These are phyloP conservation scores for Phialemonium atrogriseum DNA, from an alignment of 2,329 filamentous ascomycete species.

Conservation along the genomic window DNA sequence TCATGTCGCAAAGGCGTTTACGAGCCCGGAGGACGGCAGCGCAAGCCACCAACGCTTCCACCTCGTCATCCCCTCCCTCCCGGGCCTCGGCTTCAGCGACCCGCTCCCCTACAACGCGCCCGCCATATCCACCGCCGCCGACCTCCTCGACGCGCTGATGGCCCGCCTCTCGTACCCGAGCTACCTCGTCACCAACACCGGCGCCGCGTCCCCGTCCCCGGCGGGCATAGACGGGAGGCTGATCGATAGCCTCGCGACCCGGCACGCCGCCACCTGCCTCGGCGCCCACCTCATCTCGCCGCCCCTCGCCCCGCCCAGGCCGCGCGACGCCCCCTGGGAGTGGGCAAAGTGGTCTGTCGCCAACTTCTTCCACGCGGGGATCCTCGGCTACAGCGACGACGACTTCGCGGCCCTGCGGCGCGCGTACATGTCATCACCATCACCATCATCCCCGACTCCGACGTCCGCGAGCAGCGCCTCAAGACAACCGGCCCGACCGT, in stretches of 20 bases:
- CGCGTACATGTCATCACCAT: conserved; percentile 12
- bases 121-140: conserved; percentile 43
- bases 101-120: conserved; percentile 40
- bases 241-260: conserved; percentile 36
- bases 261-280: conserved; percentile 41
- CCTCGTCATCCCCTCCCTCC: conserved; percentile 57
- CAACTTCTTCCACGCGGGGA: conserved; percentile 34
- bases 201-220: conserved; percentile 35
- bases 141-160: conserved; percentile 53
- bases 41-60: conserved; percentile 47
- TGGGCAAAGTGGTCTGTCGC: conserved; percentile 51
- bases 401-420: conserved; percentile 37
- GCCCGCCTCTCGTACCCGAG: conserved; percentile 45
- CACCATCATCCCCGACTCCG: neutral
- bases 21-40: conserved; percentile 41
- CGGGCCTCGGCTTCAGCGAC: conserved; percentile 61
- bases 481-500: no score
- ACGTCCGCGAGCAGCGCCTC: neutral
- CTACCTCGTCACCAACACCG: conserved; percentile 50
- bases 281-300: conserved; percentile 55
- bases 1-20: conserved; percentile 46
- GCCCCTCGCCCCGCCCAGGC: conserved; percentile 38
- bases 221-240: conserved; percentile 45
- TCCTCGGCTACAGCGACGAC: conserved; percentile 47
- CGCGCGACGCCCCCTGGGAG: conserved; percentile 31